phyloP scores from a whole-genome alignment of 2,329 filamentous ascomycete genomes.

The Colletotrichum somersetense region DNA sequence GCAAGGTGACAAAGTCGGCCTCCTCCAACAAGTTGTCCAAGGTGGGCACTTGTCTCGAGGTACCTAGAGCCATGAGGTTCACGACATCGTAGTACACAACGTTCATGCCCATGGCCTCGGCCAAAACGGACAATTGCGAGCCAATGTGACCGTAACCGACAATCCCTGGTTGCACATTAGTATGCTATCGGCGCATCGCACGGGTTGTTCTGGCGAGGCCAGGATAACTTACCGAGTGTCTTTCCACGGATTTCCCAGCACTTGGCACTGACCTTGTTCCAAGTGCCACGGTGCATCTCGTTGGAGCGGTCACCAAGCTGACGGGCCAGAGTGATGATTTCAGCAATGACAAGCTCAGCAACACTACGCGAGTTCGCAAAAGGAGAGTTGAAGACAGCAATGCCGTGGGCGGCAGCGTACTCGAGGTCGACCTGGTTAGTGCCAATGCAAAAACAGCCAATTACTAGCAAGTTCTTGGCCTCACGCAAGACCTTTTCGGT shows the following conservation, averaged over 20 bases:
- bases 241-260: slow-evolving; percentile 99
- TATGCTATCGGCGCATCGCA: slow-evolving; percentile 12
- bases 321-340: slow-evolving; percentile 91
- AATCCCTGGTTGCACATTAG: slow-evolving; percentile 70
- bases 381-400: slow-evolving; percentile 98
- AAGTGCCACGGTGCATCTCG: slow-evolving; percentile 93
- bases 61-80: slow-evolving; percentile 94
- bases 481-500: slow-evolving; percentile 85
- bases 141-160: slow-evolving; percentile 98
- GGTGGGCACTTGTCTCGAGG: slow-evolving; percentile 83
- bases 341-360: slow-evolving; percentile 93
- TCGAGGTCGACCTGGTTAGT: slow-evolving; percentile 95
- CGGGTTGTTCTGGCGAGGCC: background rate
- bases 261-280: slow-evolving; percentile 97
- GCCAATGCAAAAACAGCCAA: slow-evolving; percentile 99
- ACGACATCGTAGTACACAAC: slow-evolving; percentile 98
- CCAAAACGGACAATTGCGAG: slow-evolving; percentile 92
- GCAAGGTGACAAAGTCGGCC: slow-evolving; percentile 93
- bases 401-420: slow-evolving; percentile 85
- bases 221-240: slow-evolving; percentile 76
- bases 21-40: slow-evolving; percentile 81
- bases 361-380: slow-evolving; percentile 98
- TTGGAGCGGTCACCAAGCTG: slow-evolving; percentile 93
- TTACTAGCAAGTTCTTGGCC: slow-evolving; percentile 93
- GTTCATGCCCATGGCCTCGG: slow-evolving; percentile 97